Conservation (phyloP, 192 early-diverging fungal genomes). For the Rhizoclosmatium sp. region DNA sequence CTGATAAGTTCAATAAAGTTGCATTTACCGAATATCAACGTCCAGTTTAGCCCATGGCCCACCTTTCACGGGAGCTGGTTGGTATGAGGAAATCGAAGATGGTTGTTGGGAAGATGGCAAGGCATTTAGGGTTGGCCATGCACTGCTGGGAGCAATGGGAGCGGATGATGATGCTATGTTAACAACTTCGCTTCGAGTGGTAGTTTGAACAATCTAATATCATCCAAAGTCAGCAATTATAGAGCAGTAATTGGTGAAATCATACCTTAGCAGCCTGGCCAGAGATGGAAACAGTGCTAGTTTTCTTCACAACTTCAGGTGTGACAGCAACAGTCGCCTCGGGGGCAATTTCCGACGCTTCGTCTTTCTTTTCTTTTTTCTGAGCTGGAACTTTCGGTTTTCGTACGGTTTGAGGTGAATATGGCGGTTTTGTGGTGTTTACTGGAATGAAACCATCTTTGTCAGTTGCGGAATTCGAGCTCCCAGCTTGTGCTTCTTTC, state of each 20-base stretch:
- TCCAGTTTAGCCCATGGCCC: conserved; percentile 53
- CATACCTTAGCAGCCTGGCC: conserved; percentile 15
- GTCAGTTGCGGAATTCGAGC: not conserved
- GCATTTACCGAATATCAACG: conserved; percentile 50
- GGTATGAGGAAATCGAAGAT: not conserved
- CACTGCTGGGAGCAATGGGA: conserved; percentile 2
- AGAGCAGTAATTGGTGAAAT: not conserved
- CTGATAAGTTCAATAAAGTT: conserved; percentile 25
- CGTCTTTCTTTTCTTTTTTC: not conserved
- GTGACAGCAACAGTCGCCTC: not conserved
- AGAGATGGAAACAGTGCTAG: not conserved
- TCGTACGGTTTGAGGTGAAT: not conserved
- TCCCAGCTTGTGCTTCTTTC: not conserved
- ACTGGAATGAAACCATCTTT: conserved; percentile 12
- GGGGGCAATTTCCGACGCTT: not conserved
- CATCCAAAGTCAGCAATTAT: not conserved
- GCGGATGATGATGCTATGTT: conserved; percentile 15
- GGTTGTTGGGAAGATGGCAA: conserved; percentile 2
- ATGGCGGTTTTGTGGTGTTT: not conserved
- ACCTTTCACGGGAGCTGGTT: conserved; percentile 29
- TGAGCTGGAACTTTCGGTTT: not conserved
- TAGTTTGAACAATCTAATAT: conserved; percentile 46
- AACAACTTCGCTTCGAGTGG: conserved; percentile 44
- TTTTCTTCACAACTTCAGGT: not conserved
- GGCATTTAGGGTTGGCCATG: conserved; percentile 45